Base-by-base conservation (phyloP, 768 basidiomycete species). In the Panaeolus papilionaceus region DNA sequence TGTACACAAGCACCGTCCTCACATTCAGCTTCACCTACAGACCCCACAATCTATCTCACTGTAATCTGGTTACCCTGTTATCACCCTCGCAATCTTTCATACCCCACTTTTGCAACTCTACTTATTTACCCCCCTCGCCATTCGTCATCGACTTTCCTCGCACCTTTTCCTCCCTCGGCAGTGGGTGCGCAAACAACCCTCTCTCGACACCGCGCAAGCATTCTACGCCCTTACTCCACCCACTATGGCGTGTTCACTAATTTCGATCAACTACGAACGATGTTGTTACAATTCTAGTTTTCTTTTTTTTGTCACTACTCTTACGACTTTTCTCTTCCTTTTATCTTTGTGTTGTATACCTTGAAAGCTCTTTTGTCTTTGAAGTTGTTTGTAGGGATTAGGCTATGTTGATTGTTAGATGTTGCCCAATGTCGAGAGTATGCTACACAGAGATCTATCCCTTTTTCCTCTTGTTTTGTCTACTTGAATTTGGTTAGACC, bases 241-340 rank as follows among this genome's bases (percentile, higher is more conserved):
- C 33, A 33, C 33, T 37, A 28, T 33, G 54, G 26, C 54, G 54
- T 58, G 54, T 58, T 23, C 54, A 58, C 28, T 58, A 58, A 58
- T 58, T 58, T 58, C 54, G 26, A 58, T 58, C 54, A 58, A 33
- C 33, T 58, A 58, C 54, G 54, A 58, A 58, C 54, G 54, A 33
- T 58, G 54, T 58, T 58, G 54, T 58, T 58, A 58, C 54, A 58
- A 58, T 58, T 58, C 28, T 28, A 58, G 9, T 33, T 20, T 47
- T 20, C 18, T 9, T 47, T 47, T 47, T 47, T 14, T 51, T 51
- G 20, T 20, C 47, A 26, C 23, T 51, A 8, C 47, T 20, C 20
- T 51, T 26, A 51, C 47, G 47, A 51, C 47, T 3, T 51, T 47
- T 3, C 14, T 23, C 14, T 23, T 51, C 26, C 10, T 12, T 26